Conservation (phyloP, 2,329 filamentous ascomycete genomes). For the Cladophialophora chaetospira region DNA sequence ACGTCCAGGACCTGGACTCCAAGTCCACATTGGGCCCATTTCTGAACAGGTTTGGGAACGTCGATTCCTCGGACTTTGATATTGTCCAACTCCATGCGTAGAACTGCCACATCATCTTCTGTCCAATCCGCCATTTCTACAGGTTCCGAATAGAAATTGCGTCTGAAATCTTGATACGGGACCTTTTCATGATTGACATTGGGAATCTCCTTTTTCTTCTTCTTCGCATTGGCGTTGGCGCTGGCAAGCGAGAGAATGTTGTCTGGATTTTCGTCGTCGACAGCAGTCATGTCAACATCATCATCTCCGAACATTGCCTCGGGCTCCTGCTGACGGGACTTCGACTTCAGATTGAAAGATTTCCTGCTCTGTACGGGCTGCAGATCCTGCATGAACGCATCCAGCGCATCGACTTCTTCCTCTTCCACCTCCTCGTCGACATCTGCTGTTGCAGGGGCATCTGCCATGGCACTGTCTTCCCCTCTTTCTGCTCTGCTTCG, state of each 20-base stretch:
- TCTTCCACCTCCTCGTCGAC: slow-evolving; percentile 58
- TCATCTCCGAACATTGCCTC: slow-evolving; percentile 84
- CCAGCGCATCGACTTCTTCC: slow-evolving; percentile 81
- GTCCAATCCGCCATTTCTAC: slow-evolving; percentile 79
- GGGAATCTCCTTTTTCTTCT: slow-evolving; percentile 96
- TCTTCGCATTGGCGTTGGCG: slow-evolving; percentile 35
- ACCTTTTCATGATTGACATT: slow-evolving; percentile 82
- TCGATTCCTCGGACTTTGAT: slow-evolving; percentile 91
- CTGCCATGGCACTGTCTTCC: slow-evolving; percentile 39
- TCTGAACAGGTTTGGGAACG: slow-evolving; percentile 89
- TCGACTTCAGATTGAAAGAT: slow-evolving; percentile 39
- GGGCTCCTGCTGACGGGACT: slow-evolving; percentile 63
- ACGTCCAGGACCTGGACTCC: slow-evolving; percentile 85
- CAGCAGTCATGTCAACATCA: slow-evolving; percentile 65
- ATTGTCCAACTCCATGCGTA: slow-evolving; percentile 86
- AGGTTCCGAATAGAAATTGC: slow-evolving; percentile 93
- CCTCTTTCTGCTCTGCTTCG: slow-evolving; percentile 53
- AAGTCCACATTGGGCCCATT: slow-evolving; percentile 94
- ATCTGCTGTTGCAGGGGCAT: slow-evolving; percentile 41
- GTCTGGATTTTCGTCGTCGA: slow-evolving; percentile 63
- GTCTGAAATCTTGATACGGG: slow-evolving; percentile 81
- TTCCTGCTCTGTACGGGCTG: slow-evolving; percentile 48
- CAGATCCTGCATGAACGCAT: slow-evolving; percentile 90
- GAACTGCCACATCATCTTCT: slow-evolving; percentile 76
- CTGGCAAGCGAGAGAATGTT: slow-evolving; percentile 62